Base-by-base conservation (phyloP, 2,329 filamentous ascomycete species). In the Penicillium nordicum region DNA sequence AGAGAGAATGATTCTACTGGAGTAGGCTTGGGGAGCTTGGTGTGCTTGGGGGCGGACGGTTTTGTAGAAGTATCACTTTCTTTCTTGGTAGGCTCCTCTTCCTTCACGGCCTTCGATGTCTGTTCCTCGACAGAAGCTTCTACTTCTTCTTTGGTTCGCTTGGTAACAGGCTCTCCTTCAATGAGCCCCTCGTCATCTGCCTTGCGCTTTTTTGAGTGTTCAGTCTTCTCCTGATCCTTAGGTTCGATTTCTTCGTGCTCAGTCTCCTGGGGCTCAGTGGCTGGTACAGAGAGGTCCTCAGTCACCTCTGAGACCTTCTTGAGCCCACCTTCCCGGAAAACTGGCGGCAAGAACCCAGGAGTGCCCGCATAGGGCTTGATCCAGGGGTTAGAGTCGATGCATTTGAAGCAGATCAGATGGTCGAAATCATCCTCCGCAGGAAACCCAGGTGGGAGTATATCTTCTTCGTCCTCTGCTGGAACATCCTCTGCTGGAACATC, bases 391-490 rank as follows among this genome's bases (percentile, higher is more conserved):
- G 91, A 85, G 40, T 92, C 86, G 14, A 96, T 83, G 66, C 94
- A 99, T 70, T 96, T 95, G 79, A 94, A 96, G 78, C 94, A 99
- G 37, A 99, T 82, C 67, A 97, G 88, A 29, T 88, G 85, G 51
- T 95, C 91, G 63, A 99, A 99, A 30, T 88, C 86, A 29, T 96
- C 91, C 66, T 97, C 93, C 0, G 82, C 80, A 0, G 94, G 94
- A 64, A 99, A 99, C 1, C 91, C 91, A 0, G 88, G 85, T 0
- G 93, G 93, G 53, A 90, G 79, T 0, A 90, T 89, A 0, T 83
- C 74, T 29, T 84, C 83, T 2, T 82, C 80, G 5, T 79, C 74
- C 2, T 76, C 75, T 0, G 82, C 81, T 11, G 70, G 71, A 42
- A 62, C 55, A 9, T 79, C 74, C 2, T 76, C 75, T 0, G 82